Base-by-base conservation (phyloP, 768 basidiomycete genomes). In the Boletus pseudo-olivaceus region DNA sequence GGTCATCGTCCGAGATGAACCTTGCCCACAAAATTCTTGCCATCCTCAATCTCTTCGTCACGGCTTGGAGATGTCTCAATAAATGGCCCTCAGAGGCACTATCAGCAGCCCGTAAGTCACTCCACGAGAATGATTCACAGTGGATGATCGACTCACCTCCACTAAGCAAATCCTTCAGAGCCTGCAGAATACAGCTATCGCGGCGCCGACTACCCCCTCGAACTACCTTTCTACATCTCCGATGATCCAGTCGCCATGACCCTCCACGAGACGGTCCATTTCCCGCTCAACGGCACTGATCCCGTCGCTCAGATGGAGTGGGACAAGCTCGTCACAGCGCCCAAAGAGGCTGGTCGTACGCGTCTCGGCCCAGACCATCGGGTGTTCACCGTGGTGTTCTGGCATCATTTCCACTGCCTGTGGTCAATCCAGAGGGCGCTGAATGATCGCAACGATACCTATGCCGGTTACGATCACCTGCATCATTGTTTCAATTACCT, bases 401-500 rank as follows among this genome's bases (percentile, higher is more conserved):
- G 37, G 37, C 37, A 38, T 19, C 7, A 19, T n/a, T n/a, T 38
- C 7, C 37, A 38, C 37, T 38, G 37, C 37, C 9, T 38, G n/a
- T 38, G 37, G 37, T 8, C 15, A 8, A 38, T 38, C 37, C n/a
- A 38, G 17, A 17, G 37, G 37, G 37, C 37, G 17, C n/a, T 38
- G n/a, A n/a, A 38, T 4, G 52, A 60, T 35, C 52, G 15, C 11
- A 34, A 47, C 2, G 58, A 60, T 8, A 38, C 38, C 0, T 55
- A 45, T 33, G 58, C 43, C 5, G 47, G 38, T 15, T 60, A 59
- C 34, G 47, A 19, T 7, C 58, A 59, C 26, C 17, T 59, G 2
- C 58, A 59, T 10, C 58, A 59, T 26, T 59, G 58, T 19, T 55
- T 59, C 34, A 60, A 60, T 12, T 59, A 59, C 40, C 30, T 60